Evolutionary conservation across 2,329 filamentous ascomycete genomes (phyloP), one percentile per base, ranked within the genome.

Genomic region (Cryphonectria nitschkei): DNA sequence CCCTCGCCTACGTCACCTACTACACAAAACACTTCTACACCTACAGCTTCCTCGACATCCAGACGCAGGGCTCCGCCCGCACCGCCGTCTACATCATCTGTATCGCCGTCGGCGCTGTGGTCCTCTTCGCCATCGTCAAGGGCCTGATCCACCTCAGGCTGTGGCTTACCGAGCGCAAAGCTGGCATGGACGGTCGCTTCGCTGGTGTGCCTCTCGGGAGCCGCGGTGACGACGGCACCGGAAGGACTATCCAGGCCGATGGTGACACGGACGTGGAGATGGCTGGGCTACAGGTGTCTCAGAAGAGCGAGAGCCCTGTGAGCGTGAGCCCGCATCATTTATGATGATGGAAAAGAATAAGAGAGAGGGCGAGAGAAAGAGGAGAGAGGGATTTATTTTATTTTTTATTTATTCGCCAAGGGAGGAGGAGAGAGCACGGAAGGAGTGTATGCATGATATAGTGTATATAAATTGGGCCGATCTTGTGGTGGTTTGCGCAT

Each of bases 21-120:
- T 88, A 88, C 5, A 90, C 89, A 0, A 84, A 94, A 79, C 88
- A 88, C 2, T 93, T 91, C 78, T 97, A 95, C 79, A 86, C 92
- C 0, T 97, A 97, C 81, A 79, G 76, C 70, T 97, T 97, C 81
- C 86, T 97, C n/a, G 86, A 97, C 78, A 85, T 89, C 1, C 69
- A 65, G 22, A 77, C 79, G 26, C 80, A 86, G 65, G 84, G 85
- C 22, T 78, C 84, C 39, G 86, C 84, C 0, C 81, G 84, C 8
- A 89, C 94, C 3, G 87, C 89, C 0, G 92, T 83, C 1, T 93
- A 92, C 76, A 87, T 89, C 65, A 80, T 93, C 65, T 86, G 86
- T 9, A 89, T 91, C 64, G 81, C 86, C 3, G 83, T 83, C 0
- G 88, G 81, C 8, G 84, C 85, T 26, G 74, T 87, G 50, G 74